phyloP scores from a whole-genome alignment of 345 rosid genomes.

The Eucalyptus cloeziana region DNA sequence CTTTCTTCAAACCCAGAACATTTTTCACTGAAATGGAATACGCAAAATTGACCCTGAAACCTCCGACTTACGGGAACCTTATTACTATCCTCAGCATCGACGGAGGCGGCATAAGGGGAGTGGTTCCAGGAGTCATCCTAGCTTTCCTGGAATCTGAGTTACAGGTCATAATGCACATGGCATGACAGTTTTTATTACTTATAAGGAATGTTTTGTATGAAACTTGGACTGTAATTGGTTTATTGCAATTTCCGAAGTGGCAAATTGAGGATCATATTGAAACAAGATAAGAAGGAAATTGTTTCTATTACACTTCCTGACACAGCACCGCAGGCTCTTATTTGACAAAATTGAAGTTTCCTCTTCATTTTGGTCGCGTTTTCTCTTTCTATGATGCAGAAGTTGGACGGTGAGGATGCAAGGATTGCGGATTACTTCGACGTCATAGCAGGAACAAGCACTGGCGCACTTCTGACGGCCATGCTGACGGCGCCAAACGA shows the following conservation, averaged over 20 bases:
- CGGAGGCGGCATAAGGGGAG: conserved; percentile 67
- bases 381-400: neutral
- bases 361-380: neutral
- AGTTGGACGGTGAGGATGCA: neutral
- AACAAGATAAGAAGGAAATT: neutral
- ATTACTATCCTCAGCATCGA: conserved; percentile 59
- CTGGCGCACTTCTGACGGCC: neutral
- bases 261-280: neutral
- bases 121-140: conserved; percentile 56
- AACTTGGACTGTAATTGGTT: neutral
- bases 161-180: conserved; percentile 29
- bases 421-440: neutral
- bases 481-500: neutral
- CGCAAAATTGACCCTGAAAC: neutral
- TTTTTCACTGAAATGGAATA: neutral
- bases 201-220: neutral
- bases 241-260: neutral
- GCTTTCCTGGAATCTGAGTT: conserved; percentile 56
- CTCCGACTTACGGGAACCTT: conserved; percentile 40
- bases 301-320: neutral
- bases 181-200: neutral
- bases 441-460: neutral
- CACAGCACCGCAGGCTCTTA: neutral
- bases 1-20: neutral
- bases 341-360: neutral